Base-by-base conservation (phyloP, 139 green algal species). In the Desmodesmus armatus region DNA sequence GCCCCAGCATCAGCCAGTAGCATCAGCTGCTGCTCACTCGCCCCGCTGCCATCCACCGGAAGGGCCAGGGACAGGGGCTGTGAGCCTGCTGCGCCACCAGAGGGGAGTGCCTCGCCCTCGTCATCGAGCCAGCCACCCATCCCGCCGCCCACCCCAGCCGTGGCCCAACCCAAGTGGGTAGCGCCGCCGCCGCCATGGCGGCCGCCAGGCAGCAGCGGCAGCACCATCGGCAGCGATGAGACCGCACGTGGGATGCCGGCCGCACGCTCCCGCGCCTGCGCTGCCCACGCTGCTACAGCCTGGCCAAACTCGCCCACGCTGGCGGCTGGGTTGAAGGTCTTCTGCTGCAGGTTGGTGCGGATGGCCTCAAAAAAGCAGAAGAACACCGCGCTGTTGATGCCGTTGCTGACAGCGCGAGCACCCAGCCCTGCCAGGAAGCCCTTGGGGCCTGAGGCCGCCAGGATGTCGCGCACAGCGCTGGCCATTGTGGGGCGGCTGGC, bases 331-430 rank as follows among this genome's bases (percentile, higher is more conserved):
- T 60, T 31, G 55, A 70, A 66, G 2, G n/a, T 7, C 39, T 66
- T 53, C 19, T 37, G 13, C 44, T 67, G 49, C 63, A 95, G 86
- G 39, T 39, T 41, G 35, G 76, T 74, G 11, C 92, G 87, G 3
- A 98, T 88, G 15, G 89, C 89, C 87, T 97, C 94, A 71, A 97
- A 96, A 88, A 97, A 96, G 80, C 78, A 91, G 89, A 98, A 98
- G 89, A 98, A 98, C 11, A 98, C 90, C 40, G 93, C 95, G 21
- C 85, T 93, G 90, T 98, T 98, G 88, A 98, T 94, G 82, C 93
- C 95, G 78, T 96, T 96, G 84, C 71, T 90, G 17, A 94, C 47
- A 3, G 95, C 90, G 33, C 95, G 90, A 15, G 95, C 80, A 31
- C 92, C 92, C 23, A 98, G 81, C 78, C 95, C 95, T 47, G 66